Evolutionary conservation across 2,329 filamentous ascomycete species (phyloP), one percentile per base, ranked within the genome.

Genomic region (Spiromastix sp.): DNA sequence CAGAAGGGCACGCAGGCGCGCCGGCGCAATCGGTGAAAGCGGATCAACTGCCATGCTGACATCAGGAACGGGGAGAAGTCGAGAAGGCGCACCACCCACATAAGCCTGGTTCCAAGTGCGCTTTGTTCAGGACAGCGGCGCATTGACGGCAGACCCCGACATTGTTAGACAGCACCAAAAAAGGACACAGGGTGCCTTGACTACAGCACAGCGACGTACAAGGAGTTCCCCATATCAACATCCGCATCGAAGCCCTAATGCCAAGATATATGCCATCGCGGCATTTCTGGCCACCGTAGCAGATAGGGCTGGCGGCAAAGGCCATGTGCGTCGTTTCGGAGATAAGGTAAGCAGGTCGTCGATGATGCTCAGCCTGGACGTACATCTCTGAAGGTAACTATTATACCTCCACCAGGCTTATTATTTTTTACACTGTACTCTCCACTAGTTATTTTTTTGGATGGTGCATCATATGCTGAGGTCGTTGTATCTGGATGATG

Each of bases 21-120:
- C 89, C 57, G 86, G 86, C 61, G 87, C 83, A 67, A 87, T 78
- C 61, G 89, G 86, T 59, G 87, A 82, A 59, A 94, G 76, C 61
- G 84, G 79, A 69, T 95, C 89, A 64, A 83, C 72, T 66, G 75
- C 80, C 86, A 93, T 93, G 56, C 64, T 81, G 70, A 61, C 66
- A 68, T 69, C 49, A 54, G 57, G 49, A 48, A 42, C 41, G 42
- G 43, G 41, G 46, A 41, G 42, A 44, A 48, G 49, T 39, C 46
- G 42, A 54, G 48, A 41, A 49, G 51, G 50, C 56, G 48, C 48
- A 48, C 45, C 43, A 46, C 45, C 42, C 50, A 43, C 47, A 48
- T 45, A 51, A 50, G 45, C 50, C 55, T 51, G 54, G 52, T 54
- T 54, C 47, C 53, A 52, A 42, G 42, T 36, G 40, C 41, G 29